Conservation (phyloP, 768 basidiomycete species). For the Collybiopsis luxurians region DNA sequence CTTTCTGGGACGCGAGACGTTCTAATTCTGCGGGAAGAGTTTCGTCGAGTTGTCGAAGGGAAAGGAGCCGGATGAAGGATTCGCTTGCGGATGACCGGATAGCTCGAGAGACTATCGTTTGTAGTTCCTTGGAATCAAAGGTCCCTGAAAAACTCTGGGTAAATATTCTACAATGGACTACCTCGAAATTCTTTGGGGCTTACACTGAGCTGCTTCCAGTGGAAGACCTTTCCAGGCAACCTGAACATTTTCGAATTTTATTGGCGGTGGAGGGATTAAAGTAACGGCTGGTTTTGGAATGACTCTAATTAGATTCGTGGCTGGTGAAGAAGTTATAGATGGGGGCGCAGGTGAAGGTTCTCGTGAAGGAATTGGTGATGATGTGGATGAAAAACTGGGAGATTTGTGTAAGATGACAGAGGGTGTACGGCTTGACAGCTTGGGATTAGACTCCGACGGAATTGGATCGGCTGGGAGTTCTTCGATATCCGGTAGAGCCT, state of each 20-base stretch:
- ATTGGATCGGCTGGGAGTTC: background rate
- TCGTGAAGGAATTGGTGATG: conserved; percentile 3
- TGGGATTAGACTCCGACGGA: background rate
- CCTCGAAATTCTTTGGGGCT: conserved; percentile 15
- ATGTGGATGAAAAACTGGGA: background rate
- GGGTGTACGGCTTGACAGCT: background rate
- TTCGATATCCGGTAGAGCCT: background rate
- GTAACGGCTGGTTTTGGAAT: conserved; percentile 16
- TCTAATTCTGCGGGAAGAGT: conserved; percentile 58
- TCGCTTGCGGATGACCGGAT: conserved; percentile 68
- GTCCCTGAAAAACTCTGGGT: background rate
- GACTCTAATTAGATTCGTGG: background rate
- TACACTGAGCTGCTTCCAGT: conserved; percentile 63
- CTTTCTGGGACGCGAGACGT: conserved; percentile 51
- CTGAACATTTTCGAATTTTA: conserved; percentile 57
- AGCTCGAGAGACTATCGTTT: conserved; percentile 67
- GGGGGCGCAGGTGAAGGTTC: background rate
- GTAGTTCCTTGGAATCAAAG: conserved; percentile 33
- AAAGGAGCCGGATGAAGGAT: conserved; percentile 69
- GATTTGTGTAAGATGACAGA: conserved; percentile 1
- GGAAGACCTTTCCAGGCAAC: conserved; percentile 68
- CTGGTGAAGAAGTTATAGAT: background rate
- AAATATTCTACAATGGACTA: background rate
- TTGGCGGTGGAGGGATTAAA: conserved; percentile 45
- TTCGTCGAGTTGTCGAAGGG: conserved; percentile 57